Percentiles rank a stretch among this genome's conserved stretches.
phyloP scores from a whole-genome alignment of 805 yeast species.

The Yarrowia hollandica region DNA sequence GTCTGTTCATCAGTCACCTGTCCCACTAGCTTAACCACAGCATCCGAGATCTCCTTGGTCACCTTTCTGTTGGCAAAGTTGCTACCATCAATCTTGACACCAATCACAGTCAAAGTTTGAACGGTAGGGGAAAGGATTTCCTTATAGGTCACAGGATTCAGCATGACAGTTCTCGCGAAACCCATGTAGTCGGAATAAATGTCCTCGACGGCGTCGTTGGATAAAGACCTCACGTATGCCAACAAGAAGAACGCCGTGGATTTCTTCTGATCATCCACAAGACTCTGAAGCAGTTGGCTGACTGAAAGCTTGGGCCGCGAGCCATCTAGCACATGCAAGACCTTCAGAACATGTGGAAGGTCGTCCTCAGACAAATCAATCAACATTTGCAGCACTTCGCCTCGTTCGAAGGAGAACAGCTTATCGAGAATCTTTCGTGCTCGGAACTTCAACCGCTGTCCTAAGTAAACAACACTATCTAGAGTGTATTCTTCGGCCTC shows the following conservation, averaged over 20 bases:
- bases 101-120: conserved; percentile 52
- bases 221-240: conserved; percentile 63
- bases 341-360: conserved; percentile 30
- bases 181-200: conserved; percentile 60
- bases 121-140: conserved; percentile 55
- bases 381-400: conserved; percentile 69
- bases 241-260: conserved; percentile 49
- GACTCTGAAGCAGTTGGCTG: conserved; percentile 54
- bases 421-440: conserved; percentile 65
- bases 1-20: conserved; percentile 39
- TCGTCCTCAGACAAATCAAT: conserved; percentile 42
- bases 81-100: conserved; percentile 56
- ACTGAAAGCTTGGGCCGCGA: conserved; percentile 74
- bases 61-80: conserved; percentile 62
- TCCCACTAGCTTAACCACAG: conserved; percentile 42
- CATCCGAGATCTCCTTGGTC: conserved; percentile 57
- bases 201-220: conserved; percentile 76
- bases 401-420: conserved; percentile 65
- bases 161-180: conserved; percentile 60
- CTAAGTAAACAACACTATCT: conserved; percentile 49
- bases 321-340: conserved; percentile 80
- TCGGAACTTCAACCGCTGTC: conserved; percentile 65
- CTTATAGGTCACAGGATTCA: conserved; percentile 51
- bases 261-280: conserved; percentile 8
- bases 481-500: conserved; percentile 25